Conservation (phyloP, 768 basidiomycete genomes). For the Tulasnella sp. region DNA sequence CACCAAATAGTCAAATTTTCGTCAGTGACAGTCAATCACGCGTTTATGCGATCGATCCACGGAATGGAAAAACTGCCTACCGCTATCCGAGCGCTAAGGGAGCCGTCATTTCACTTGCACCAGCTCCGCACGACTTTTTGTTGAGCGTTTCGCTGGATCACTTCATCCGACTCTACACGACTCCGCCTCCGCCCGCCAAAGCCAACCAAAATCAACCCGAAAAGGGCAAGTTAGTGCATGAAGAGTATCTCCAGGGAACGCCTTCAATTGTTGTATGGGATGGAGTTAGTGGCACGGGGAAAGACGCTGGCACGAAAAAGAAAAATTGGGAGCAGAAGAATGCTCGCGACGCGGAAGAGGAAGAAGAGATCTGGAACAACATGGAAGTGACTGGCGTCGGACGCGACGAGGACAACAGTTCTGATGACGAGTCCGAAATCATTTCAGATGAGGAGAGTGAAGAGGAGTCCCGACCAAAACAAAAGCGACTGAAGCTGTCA, state of each 20-base stretch:
- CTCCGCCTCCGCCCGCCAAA: slow-evolving; percentile 31
- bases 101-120: neutral
- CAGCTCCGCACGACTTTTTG: slow-evolving; percentile 26
- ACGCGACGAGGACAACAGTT: neutral
- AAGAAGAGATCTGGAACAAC: slow-evolving; percentile 56
- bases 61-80: slow-evolving; percentile 52
- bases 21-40: slow-evolving; percentile 53
- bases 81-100: slow-evolving; percentile 48
- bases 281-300: neutral
- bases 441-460: neutral
- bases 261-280: slow-evolving; percentile 59
- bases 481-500: neutral
- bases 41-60: slow-evolving; percentile 53
- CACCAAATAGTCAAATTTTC: slow-evolving; percentile 47
- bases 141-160: slow-evolving; percentile 58
- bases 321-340: slow-evolving; percentile 11
- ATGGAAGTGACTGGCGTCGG: slow-evolving; percentile 34
- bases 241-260: slow-evolving; percentile 46
- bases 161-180: slow-evolving; percentile 57
- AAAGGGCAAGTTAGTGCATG: slow-evolving; percentile 52
- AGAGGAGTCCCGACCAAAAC: neutral
- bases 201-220: slow-evolving; percentile 36
- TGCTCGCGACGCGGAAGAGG: slow-evolving; percentile 24
- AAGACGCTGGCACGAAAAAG: slow-evolving; percentile 5
- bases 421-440: neutral